These are phyloP conservation scores for Teunomyces cretensis DNA, from an alignment of 805 yeast species.

Conservation along the genomic window DNA sequence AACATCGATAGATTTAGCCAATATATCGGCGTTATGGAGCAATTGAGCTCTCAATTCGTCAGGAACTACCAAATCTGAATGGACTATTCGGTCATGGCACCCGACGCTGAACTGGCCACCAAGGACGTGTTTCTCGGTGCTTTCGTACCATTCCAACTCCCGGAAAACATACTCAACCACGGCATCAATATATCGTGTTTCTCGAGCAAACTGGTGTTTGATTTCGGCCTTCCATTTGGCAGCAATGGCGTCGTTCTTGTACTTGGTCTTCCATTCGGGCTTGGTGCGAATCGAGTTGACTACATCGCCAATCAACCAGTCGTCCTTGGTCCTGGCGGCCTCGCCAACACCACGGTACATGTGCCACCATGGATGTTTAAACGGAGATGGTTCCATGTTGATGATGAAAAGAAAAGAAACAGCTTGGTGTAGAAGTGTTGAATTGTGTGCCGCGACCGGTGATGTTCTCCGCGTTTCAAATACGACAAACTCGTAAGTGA, in stretches of 20 bases:
- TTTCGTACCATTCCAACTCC: constrained; percentile 16
- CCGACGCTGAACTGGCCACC: constrained; percentile 8
- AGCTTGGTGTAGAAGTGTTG: too few species aligned
- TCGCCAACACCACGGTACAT: constrained; percentile 5
- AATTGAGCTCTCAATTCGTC: constrained; percentile 1
- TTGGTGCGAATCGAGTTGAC: constrained; percentile 19
- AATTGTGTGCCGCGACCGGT: too few species aligned
- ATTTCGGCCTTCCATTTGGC: constrained; percentile 27
- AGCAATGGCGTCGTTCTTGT: constrained; percentile 17
- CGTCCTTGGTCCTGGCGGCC: constrained; percentile 10
- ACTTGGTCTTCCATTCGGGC: constrained; percentile 28
- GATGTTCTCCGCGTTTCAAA: too few species aligned
- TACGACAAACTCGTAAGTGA: too few species aligned
- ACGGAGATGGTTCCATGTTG: constrained; percentile 2
- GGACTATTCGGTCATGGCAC: constrained; percentile 7
- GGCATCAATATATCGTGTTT: constrained; percentile 8
- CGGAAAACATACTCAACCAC: constrained; percentile 13
- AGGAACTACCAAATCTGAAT: constrained; percentile 6
- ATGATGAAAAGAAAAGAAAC: neutral
- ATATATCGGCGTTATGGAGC: neutral
- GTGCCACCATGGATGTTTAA: constrained; percentile 9
- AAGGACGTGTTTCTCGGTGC: constrained; percentile 5
- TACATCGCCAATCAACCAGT: constrained; percentile 17
- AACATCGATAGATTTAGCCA: too few species aligned
- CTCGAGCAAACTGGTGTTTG: constrained; percentile 2